A percentile compares a stretch with the other conserved stretches of the same genome.
These are phyloP conservation scores for Brassica rapa DNA, from an alignment of 345 rosid genomes.

Conservation along the genomic window DNA sequence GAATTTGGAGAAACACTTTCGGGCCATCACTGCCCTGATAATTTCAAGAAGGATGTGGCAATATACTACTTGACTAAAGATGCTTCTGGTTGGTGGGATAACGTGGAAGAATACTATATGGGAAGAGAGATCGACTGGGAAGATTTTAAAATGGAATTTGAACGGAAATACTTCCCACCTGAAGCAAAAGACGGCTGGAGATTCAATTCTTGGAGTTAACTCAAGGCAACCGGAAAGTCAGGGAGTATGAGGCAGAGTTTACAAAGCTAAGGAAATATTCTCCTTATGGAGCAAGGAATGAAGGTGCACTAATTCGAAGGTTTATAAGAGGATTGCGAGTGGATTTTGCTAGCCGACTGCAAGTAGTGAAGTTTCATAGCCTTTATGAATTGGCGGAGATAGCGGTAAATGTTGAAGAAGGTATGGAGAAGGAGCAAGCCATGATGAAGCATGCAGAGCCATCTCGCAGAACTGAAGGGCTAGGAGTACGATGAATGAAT, in stretches of 20 bases:
- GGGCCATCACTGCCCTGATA: background rate
- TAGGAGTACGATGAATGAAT: background rate
- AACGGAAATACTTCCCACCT: background rate
- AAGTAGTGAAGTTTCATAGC: no score
- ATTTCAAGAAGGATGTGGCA: no score
- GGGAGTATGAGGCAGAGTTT: no score
- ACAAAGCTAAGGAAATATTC: no score
- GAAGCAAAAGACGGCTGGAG: background rate
- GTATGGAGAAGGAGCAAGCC: background rate
- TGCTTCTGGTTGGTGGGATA: background rate
- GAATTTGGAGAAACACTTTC: no score
- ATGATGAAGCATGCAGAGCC: background rate
- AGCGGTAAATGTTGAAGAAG: background rate
- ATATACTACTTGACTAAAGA: no score
- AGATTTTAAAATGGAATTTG: background rate
- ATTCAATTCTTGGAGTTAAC: background rate
- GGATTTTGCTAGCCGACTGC: no score
- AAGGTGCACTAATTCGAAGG: no score
- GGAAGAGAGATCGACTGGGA: background rate
- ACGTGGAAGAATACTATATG: background rate
- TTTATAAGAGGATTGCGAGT: no score
- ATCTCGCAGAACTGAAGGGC: background rate
- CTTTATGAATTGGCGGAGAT: no score
- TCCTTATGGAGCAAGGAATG: no score
- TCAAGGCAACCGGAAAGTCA: background rate